phyloP scores from a whole-genome alignment of 2,329 filamentous ascomycete species.

The Beauveria varroae region DNA sequence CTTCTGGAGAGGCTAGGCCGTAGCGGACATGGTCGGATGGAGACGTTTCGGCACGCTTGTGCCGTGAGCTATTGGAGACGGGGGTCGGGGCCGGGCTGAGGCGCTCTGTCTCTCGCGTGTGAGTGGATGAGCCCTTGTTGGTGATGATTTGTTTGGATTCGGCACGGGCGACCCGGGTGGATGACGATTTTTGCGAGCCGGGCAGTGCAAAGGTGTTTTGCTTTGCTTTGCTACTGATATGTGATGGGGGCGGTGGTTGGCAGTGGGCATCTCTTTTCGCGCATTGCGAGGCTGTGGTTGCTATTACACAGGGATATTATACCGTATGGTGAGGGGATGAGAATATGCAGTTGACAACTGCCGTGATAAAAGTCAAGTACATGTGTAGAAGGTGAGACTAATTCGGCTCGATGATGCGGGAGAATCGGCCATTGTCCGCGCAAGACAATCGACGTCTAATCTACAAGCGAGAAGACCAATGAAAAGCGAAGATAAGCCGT shows the following conservation, averaged over 20 bases:
- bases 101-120: neutral
- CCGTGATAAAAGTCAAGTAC: neutral
- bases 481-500: neutral
- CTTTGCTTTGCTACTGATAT: neutral
- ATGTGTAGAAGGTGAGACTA: neutral
- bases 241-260: neutral
- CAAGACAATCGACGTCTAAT: neutral
- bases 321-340: too few relatives aligned
- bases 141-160: neutral
- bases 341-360: neutral
- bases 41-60: conserved; percentile 7
- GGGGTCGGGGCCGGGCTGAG: neutral
- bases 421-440: neutral
- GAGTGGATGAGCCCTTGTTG: neutral
- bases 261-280: neutral
- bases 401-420: neutral
- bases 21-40: conserved; percentile 2
- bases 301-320: too few relatives aligned
- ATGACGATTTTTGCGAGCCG: neutral
- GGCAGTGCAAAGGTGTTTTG: neutral
- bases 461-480: neutral
- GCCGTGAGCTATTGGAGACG: neutral
- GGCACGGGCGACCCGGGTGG: neutral
- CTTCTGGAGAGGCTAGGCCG: neutral
- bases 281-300: too few relatives aligned